A percentile compares a stretch with the other conserved stretches of the same genome.
Evolutionary conservation across 805 yeast species (phyloP).

Genomic region (Phaffomyces antillensis): DNA sequence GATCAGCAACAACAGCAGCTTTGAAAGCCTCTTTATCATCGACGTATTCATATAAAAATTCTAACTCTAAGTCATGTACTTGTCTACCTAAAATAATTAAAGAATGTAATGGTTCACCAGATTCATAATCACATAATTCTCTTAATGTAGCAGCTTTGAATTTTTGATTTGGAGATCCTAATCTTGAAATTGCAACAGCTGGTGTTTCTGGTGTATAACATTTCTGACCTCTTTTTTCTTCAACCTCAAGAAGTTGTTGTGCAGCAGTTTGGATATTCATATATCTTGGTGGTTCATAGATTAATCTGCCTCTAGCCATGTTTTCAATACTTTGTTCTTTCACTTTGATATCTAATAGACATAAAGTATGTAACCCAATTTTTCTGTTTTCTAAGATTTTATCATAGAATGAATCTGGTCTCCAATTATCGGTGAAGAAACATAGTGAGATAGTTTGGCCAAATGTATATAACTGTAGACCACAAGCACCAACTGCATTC

Average conservation of each 20-base stretch:
- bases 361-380: slow-evolving; percentile 86
- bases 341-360: slow-evolving; percentile 87
- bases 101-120: slow-evolving; percentile 94
- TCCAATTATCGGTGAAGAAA: slow-evolving; percentile 92
- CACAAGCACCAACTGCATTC: slow-evolving; percentile 99
- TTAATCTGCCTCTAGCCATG: slow-evolving; percentile 84
- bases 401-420: slow-evolving; percentile 91
- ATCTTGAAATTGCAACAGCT: slow-evolving; percentile 85
- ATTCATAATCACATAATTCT: slow-evolving; percentile 73
- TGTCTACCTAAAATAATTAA: slow-evolving; percentile 86
- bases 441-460: slow-evolving; percentile 98
- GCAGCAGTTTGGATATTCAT: slow-evolving; percentile 92
- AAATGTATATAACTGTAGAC: slow-evolving; percentile 87
- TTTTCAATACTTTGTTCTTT: slow-evolving; percentile 95
- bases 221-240: slow-evolving; percentile 63
- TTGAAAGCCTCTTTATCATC: slow-evolving; percentile 48
- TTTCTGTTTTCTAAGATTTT: slow-evolving; percentile 84
- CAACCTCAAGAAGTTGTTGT: slow-evolving; percentile 79
- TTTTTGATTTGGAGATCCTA: slow-evolving; percentile 78
- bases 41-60: slow-evolving; percentile 72
- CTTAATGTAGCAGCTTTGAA: slow-evolving; percentile 81
- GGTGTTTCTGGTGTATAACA: slow-evolving; percentile 88
- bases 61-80: slow-evolving; percentile 89
- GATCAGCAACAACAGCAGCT: slow-evolving; percentile 40
- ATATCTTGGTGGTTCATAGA: slow-evolving; percentile 95